Evolutionary conservation across 805 yeast genomes (phyloP), one percentile per base, ranked within the genome.

Genomic region (Candida cerambycidarum): DNA sequence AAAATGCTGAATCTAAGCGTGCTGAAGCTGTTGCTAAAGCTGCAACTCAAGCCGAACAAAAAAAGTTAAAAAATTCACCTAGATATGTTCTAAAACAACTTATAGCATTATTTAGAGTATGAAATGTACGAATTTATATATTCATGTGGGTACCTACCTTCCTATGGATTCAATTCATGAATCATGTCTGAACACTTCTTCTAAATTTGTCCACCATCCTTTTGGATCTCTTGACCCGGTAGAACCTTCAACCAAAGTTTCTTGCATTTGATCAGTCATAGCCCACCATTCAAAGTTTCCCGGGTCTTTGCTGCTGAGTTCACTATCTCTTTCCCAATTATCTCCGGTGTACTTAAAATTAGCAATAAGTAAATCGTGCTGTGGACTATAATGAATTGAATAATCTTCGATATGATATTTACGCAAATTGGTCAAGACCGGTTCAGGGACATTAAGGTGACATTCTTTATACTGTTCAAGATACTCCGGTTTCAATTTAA

Each of bases 281-380:
- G 47, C 47, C 74, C 74, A 68, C 74, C 73, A 68, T 28, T 63
- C 58, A 33, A 57, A 60, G 48, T 69, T 68, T 2, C 59, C 70
- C 18, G 60, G 62, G 34, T 68, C 71, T 5, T 43, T 38, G 35
- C 68, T 46, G 52, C 65, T 65, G 6, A 50, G 51, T 39, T 60
- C 63, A 1, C 60, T 44, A 42, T 68, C 74, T 27, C 46, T 46
- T 18, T 51, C 68, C 65, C 68, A 63, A 43, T 68, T 55, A 34
- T 64, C 62, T 8, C 74, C 74, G 8, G 63, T 53, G 44, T 68
- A 68, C 44, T 65, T 66, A 55, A 67, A 57, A 35, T 45, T 59
- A 29, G 71, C 71, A 40, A 68, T 66, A 14, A 69, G 46, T 13
- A 69, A 38, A 17, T 49, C 51, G 39, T 59, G 57, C 19, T 48